Percentiles rank a stretch among this genome's conserved stretches.
These are phyloP conservation scores for Panicum miliaceum DNA, from an alignment of 176 grass and related monocot species.

Conservation along the genomic window DNA sequence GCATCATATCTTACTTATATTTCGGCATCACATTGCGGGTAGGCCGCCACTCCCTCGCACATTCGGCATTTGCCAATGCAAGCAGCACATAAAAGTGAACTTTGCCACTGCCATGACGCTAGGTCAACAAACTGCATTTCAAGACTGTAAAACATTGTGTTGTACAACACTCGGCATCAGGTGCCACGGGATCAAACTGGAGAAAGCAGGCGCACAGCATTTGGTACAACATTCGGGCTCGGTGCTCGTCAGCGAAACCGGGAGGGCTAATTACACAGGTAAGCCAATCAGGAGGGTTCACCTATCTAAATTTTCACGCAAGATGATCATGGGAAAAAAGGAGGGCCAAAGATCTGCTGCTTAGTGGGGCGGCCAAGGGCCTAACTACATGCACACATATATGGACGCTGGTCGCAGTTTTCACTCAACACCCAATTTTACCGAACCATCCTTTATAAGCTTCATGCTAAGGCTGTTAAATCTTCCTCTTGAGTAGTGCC, in stretches of 20 bases:
- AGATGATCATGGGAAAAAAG: conserved; percentile 55
- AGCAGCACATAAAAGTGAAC: not conserved
- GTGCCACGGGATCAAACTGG: conserved; percentile 28
- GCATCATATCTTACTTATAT: conserved; percentile 13
- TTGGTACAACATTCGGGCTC: conserved; percentile 29
- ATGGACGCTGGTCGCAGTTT: conserved; percentile 23
- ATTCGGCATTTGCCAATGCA: not conserved
- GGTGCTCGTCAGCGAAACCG: conserved; percentile 32
- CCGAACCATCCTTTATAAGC: conserved; percentile 94
- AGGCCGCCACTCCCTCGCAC: not conserved
- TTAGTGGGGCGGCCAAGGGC: conserved; percentile 51
- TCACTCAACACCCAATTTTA: conserved; percentile 77
- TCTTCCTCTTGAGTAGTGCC: conserved; percentile 98
- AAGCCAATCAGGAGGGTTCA: conserved; percentile 48
- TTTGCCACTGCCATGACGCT: conserved; percentile 1
- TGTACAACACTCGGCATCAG: conserved; percentile 51
- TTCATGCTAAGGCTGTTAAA: conserved; percentile 99
- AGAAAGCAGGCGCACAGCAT: conserved; percentile 35
- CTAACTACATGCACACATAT: conserved; percentile 53
- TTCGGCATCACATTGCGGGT: not conserved
- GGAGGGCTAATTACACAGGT: conserved; percentile 86
- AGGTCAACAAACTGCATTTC: conserved; percentile 54
- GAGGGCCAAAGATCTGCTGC: conserved; percentile 22
- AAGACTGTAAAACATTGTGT: conserved; percentile 22
- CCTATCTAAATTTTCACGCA: conserved; percentile 67